Percentiles rank a stretch among this genome's conserved stretches.
Evolutionary conservation across 345 rosid genomes (phyloP).

Genomic region (Aurinia saxatilis): DNA sequence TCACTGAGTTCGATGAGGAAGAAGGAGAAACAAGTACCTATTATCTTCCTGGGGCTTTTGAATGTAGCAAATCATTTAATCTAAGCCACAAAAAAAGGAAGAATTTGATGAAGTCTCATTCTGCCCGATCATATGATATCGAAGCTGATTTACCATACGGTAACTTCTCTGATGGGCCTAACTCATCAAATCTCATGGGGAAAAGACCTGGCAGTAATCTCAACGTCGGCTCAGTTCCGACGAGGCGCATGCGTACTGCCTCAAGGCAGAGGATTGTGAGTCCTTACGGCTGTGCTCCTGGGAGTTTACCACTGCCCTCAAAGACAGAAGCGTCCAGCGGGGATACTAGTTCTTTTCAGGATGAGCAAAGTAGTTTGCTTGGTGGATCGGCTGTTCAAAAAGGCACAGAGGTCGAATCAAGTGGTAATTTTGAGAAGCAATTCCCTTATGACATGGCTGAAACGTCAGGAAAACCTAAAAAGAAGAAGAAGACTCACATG

Average conservation of each 20-base stretch:
- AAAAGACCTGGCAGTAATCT: conserved; percentile 66
- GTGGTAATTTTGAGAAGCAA: conserved; percentile 59
- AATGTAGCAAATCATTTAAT: conserved; percentile 48
- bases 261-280: conserved; percentile 66
- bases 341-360: conserved; percentile 93
- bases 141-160: conserved; percentile 54
- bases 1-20: conserved; percentile 62
- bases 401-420: conserved; percentile 80
- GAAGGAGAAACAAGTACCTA: conserved; percentile 79
- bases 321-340: conserved; percentile 96
- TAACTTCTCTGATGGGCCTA: conserved; percentile 38
- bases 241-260: conserved; percentile 87
- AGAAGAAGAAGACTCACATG: conserved; percentile 72
- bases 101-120: conserved; percentile 40
- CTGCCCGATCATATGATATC: conserved; percentile 53
- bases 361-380: conserved; percentile 77
- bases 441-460: conserved; percentile 65
- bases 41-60: conserved; percentile 60
- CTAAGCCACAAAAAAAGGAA: conserved; percentile 58
- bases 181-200: conserved; percentile 44
- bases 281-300: conserved; percentile 58
- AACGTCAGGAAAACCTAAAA: conserved; percentile 72
- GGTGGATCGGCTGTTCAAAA: conserved; percentile 67
- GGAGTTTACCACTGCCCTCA: conserved; percentile 38
- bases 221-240: conserved; percentile 63